Evolutionary conservation across 345 rosid genomes (phyloP).

Genomic region (Diplotaxis tenuifolia): DNA sequence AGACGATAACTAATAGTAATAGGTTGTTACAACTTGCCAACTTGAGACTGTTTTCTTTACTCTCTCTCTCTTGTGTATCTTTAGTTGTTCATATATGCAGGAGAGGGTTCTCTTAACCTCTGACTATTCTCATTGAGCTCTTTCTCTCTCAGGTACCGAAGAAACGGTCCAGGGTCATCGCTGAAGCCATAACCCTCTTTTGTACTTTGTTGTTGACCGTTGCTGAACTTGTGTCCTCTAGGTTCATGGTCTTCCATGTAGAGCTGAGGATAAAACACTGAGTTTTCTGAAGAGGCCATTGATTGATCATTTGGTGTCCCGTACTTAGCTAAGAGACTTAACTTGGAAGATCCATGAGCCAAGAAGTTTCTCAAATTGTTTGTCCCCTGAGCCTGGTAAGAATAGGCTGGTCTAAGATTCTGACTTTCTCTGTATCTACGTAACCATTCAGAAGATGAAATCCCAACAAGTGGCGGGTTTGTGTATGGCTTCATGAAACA

Average conservation of each 20-base stretch:
- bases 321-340: slow-evolving; percentile 48
- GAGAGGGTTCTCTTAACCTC: slow-evolving; percentile 47
- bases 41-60: neutral
- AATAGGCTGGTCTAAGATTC: slow-evolving; percentile 45
- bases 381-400: slow-evolving; percentile 40
- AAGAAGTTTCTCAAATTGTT: slow-evolving; percentile 38
- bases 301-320: slow-evolving; percentile 54
- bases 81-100: slow-evolving; percentile 55
- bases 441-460: slow-evolving; percentile 95
- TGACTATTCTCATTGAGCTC: slow-evolving; percentile 66
- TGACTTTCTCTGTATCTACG: slow-evolving; percentile 78
- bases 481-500: slow-evolving; percentile 40
- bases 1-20: neutral
- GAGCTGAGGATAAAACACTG: slow-evolving; percentile 30
- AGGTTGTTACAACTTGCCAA: neutral
- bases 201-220: slow-evolving; percentile 53
- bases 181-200: slow-evolving; percentile 49
- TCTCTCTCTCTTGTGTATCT: slow-evolving; percentile 8
- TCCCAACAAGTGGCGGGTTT: slow-evolving; percentile 42
- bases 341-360: slow-evolving; percentile 38
- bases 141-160: slow-evolving; percentile 72
- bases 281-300: slow-evolving; percentile 32
- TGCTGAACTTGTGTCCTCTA: slow-evolving; percentile 44
- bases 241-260: slow-evolving; percentile 37
- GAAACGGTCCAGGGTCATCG: slow-evolving; percentile 61